phyloP scores from a whole-genome alignment of 768 basidiomycete species.

The Sporobolomyces pararoseus region DNA sequence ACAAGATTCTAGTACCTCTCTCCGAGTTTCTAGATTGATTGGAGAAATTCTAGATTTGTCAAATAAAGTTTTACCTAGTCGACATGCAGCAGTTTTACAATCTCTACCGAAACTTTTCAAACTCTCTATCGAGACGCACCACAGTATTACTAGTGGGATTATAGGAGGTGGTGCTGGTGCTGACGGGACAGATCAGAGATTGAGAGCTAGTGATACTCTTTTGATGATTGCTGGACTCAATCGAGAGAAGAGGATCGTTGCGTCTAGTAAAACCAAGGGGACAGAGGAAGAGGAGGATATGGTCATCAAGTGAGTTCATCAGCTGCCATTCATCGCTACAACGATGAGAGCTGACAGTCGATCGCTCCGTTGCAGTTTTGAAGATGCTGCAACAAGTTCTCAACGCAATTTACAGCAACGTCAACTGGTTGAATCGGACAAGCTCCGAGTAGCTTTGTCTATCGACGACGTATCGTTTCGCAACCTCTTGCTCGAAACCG shows the following conservation, averaged over 20 bases:
- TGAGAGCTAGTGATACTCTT: constrained; percentile 76
- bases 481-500: constrained; percentile 74
- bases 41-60: constrained; percentile 85
- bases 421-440: constrained; percentile 75
- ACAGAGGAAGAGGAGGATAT: neutral
- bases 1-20: constrained; percentile 41
- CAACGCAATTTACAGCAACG: constrained; percentile 64
- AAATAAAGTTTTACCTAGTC: constrained; percentile 77
- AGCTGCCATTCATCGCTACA: neutral
- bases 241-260: constrained; percentile 57
- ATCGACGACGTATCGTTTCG: constrained; percentile 95
- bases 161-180: constrained; percentile 49
- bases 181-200: constrained; percentile 70
- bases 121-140: constrained; percentile 57
- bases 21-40: constrained; percentile 85
- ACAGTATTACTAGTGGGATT: too few relatives aligned
- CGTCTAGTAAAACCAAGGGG: constrained; percentile 50
- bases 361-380: constrained; percentile 38
- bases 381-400: constrained; percentile 52
- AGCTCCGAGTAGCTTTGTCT: constrained; percentile 82
- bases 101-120: constrained; percentile 78
- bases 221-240: constrained; percentile 89
- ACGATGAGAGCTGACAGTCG: too few relatives aligned
- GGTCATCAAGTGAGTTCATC: neutral
- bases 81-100: constrained; percentile 80